Evolutionary conservation across 257 asterid species (phyloP), one percentile per base, ranked within the genome.

Genomic region (Solanum habrochaites): DNA sequence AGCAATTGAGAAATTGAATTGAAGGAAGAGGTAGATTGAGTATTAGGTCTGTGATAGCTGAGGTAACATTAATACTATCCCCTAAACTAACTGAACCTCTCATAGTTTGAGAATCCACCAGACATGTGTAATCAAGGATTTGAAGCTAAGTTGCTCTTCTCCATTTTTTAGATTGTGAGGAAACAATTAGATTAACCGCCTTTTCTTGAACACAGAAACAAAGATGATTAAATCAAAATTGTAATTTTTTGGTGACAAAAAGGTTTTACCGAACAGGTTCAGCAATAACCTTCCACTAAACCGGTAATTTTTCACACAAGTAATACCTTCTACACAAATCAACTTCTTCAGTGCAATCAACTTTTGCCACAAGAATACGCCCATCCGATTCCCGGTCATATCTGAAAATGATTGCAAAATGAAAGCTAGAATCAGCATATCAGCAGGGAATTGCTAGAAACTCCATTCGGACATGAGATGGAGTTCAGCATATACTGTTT

Each of bases 381-480:
- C 99, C 98, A 91, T 96, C 99, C 64, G 88, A 87, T 88, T 94
- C 97, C 64, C 94, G 98, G 89, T 93, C 99, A 91, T 93, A 91
- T 89, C 98, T 96, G 90, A 86, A 80, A 86, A 86, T 71, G 45
- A 85, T 49, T 47, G 72, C 47, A 90, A 80, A 72, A 72, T 85
- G 60, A 75, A 56, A 8, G 86, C 91, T 89, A 93, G 91, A 62
- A 89, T 88, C 58, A 67, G 80, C 27, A 64, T 52, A 84, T 67
- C 87, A 42, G 86, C 73, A 39, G n/a, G 75, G 27, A 64, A 85
- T 32, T 78, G 56, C 42, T 74, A 86, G 86, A 88, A 71, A 52
- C 88, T 88, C 88, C 82, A 86, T 83, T 88, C 78, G 83, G 27
- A 85, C 83, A 52, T 20, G 86, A 87, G 85, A 66, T 32, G 85